These are phyloP conservation scores for Lyophyllum semitale DNA, from an alignment of 768 basidiomycete species.

Conservation along the genomic window DNA sequence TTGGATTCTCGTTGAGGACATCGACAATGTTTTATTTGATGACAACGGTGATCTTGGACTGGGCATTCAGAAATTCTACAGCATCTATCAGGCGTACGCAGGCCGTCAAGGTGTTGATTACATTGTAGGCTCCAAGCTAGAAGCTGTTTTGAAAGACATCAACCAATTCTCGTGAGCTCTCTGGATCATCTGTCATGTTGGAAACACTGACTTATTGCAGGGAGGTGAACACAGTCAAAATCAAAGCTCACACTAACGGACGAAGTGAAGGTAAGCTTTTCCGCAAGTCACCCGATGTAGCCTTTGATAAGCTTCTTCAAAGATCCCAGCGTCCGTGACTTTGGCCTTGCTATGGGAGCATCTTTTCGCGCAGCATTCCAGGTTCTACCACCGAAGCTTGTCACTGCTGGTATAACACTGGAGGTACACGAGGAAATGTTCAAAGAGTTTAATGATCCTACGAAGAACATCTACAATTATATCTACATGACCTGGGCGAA, in stretches of 20 bases:
- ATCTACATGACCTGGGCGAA: constrained; percentile 4
- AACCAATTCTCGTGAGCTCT: constrained; percentile 5
- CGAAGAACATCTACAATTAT: neutral
- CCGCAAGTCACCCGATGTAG: neutral
- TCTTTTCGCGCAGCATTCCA: neutral
- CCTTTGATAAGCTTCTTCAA: neutral
- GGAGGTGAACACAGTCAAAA: neutral
- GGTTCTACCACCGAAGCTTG: neutral
- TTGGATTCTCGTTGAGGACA: constrained; percentile 10
- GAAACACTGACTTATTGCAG: neutral
- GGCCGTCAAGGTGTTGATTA: neutral
- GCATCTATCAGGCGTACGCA: neutral
- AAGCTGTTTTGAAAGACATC: neutral
- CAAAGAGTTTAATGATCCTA: constrained; percentile 1
- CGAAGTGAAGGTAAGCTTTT: neutral
- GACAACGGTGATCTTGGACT: neutral
- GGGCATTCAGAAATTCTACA: neutral
- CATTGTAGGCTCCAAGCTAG: neutral
- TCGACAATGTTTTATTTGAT: neutral
- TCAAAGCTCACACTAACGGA: constrained; percentile 2
- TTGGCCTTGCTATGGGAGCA: neutral
- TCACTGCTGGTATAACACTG: neutral
- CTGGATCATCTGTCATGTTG: neutral
- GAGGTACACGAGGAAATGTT: neutral
- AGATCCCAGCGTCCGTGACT: neutral